Conservation (phyloP, 495 filamentous ascomycete genomes). For the Tetracladium setigerum region DNA sequence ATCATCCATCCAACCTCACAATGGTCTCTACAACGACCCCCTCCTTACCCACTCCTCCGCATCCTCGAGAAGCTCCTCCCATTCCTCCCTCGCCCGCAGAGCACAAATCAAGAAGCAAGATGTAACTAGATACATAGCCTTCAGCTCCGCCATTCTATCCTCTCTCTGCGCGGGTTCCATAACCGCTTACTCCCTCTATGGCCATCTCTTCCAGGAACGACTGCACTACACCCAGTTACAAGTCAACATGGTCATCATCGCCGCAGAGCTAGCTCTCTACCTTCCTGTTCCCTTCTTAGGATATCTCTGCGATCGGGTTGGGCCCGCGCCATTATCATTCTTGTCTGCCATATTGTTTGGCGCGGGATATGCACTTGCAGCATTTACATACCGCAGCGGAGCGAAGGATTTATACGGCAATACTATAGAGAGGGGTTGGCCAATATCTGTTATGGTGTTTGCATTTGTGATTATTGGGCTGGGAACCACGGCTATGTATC, state of each 20-base stretch:
- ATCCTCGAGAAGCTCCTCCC: slow-evolving; percentile 10
- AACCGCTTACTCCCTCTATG: slow-evolving; percentile 86
- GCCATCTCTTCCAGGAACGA: slow-evolving; percentile 73
- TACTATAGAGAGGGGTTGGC: slow-evolving; percentile 48
- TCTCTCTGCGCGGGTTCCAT: slow-evolving; percentile 77
- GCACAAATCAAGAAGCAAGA: slow-evolving; percentile 4
- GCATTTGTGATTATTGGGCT: slow-evolving; percentile 76
- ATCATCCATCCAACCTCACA: not conserved
- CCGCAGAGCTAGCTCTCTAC: slow-evolving; percentile 81
- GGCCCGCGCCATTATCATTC: slow-evolving; percentile 65
- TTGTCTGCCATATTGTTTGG: slow-evolving; percentile 69
- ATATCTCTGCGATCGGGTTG: slow-evolving; percentile 81
- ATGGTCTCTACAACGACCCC: slow-evolving; percentile 18
- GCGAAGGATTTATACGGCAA: slow-evolving; percentile 29
- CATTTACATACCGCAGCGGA: slow-evolving; percentile 58
- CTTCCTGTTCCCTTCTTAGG: slow-evolving; percentile 83
- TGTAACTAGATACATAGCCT: slow-evolving; percentile 18
- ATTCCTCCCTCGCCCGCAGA: slow-evolving; percentile 5
- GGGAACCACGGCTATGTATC: slow-evolving; percentile 80
- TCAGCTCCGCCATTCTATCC: slow-evolving; percentile 20
- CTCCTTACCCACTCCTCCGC: slow-evolving; percentile 9
- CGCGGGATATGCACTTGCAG: slow-evolving; percentile 74
- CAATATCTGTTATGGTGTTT: slow-evolving; percentile 74
- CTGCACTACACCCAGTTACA: slow-evolving; percentile 83
- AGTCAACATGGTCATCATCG: slow-evolving; percentile 81